A percentile compares a stretch with the other conserved stretches of the same genome.
These are phyloP conservation scores for Dioscorea alata DNA, from an alignment of 106 monocot genomes.

Conservation along the genomic window DNA sequence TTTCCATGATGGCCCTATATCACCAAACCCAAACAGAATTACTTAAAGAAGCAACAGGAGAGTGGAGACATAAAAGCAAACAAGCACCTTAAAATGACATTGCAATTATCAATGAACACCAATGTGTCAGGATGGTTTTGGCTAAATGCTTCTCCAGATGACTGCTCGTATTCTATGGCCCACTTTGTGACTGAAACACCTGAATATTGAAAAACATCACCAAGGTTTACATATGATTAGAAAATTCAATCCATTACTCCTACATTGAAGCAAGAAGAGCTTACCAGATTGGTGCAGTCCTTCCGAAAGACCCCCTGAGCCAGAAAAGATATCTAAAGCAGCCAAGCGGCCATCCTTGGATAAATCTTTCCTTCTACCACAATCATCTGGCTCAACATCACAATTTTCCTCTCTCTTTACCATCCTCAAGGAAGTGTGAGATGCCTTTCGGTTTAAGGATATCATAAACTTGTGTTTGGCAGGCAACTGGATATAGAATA, in stretches of 20 bases:
- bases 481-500: constrained; percentile 50
- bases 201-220: constrained; percentile 10
- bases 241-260: background rate
- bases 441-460: constrained; percentile 16
- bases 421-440: constrained; percentile 26
- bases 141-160: constrained; percentile 93
- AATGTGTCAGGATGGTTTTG: constrained; percentile 71
- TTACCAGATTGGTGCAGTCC: constrained; percentile 87
- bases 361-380: constrained; percentile 22
- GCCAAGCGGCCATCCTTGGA: constrained; percentile 50
- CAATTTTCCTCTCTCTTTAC: constrained; percentile 84
- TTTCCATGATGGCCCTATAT: constrained; percentile 95
- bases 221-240: background rate
- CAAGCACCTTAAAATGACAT: constrained; percentile 77
- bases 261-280: background rate
- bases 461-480: constrained; percentile 41
- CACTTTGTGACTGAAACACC: constrained; percentile 89
- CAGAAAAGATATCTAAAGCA: constrained; percentile 98
- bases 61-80: background rate
- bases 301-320: constrained; percentile 97
- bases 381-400: constrained; percentile 34
- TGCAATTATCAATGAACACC: constrained; percentile 95
- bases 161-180: constrained; percentile 97
- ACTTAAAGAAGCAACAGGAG: background rate
- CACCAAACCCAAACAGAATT: background rate